Percentiles rank a stretch among this genome's conserved stretches.
phyloP scores from a whole-genome alignment of 805 yeast genomes.

The Cyberlindnera misumaiensis region DNA sequence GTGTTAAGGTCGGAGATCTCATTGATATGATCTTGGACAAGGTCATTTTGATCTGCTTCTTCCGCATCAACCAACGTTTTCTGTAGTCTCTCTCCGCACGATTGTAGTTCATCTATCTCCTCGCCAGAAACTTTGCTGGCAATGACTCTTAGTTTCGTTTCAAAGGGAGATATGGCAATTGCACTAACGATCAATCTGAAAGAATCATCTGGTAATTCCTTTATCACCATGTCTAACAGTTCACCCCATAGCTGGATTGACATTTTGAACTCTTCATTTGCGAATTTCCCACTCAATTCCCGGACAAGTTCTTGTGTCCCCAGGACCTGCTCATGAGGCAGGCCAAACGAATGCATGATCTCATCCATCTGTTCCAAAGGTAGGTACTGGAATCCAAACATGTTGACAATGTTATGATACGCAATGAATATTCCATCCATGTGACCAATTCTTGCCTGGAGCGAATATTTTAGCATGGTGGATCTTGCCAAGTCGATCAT shows the following conservation, averaged over 20 bases:
- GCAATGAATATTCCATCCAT: conserved; percentile 97
- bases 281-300: conserved; percentile 34
- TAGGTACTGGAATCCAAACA: conserved; percentile 88
- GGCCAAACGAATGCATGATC: conserved; percentile 43
- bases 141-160: conserved; percentile 27
- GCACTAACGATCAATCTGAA: conserved; percentile 30
- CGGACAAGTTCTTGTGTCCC: conserved; percentile 7
- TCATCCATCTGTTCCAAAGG: conserved; percentile 69
- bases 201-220: conserved; percentile 27
- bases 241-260: conserved; percentile 49
- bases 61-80: conserved; percentile 4
- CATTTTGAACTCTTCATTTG: conserved; percentile 59
- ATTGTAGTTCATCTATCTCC: conserved; percentile 22
- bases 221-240: conserved; percentile 33
- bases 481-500: conserved; percentile 66
- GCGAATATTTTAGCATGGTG: conserved; percentile 73
- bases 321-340: conserved; percentile 4
- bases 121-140: conserved; percentile 27
- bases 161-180: conserved; percentile 9
- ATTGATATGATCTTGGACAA: conserved; percentile 13
- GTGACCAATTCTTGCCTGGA: conserved; percentile 91
- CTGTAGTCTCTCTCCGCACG: conserved; percentile 12
- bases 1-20: conserved; percentile 17
- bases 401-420: conserved; percentile 71
- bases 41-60: conserved; percentile 7